Evolutionary conservation across 257 asterid genomes (phyloP).

Genomic region (Solanum dulcamara): DNA sequence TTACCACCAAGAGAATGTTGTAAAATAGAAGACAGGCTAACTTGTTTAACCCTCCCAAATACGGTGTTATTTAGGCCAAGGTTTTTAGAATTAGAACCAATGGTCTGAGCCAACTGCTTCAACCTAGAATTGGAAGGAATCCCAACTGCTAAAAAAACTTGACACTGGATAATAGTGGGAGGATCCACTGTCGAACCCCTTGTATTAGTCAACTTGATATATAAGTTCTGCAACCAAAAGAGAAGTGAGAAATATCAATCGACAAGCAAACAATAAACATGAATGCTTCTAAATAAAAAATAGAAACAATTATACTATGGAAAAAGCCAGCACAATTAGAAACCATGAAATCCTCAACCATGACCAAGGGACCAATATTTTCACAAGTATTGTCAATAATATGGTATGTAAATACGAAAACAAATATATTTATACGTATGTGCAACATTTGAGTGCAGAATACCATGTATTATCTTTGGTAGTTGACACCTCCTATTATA

Average conservation of each 20-base stretch:
- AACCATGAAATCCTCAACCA: neutral
- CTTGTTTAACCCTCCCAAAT: conserved; percentile 93
- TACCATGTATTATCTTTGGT: too few species aligned
- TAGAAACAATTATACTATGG: neutral
- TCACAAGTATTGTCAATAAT: neutral
- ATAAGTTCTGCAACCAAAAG: conserved; percentile 64
- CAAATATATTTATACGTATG: neutral
- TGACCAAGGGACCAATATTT: neutral
- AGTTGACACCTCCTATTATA: too few species aligned
- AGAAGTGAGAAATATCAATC: neutral
- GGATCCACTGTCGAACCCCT: conserved; percentile 71
- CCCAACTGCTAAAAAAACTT: conserved; percentile 73
- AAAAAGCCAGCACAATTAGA: neutral
- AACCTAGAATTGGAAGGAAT: conserved; percentile 61
- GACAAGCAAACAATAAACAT: neutral
- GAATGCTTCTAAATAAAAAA: neutral
- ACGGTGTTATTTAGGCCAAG: conserved; percentile 91
- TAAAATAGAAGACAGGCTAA: conserved; percentile 65
- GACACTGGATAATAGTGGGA: conserved; percentile 64
- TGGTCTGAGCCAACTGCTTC: conserved; percentile 85
- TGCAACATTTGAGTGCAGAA: neutral
- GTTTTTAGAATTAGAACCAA: conserved; percentile 62
- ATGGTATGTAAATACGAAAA: neutral
- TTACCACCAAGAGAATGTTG: conserved; percentile 51
- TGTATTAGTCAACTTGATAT: conserved; percentile 54